Evolutionary conservation across 306 rosid species (phyloP).

Genomic region (Quercus rubra): DNA sequence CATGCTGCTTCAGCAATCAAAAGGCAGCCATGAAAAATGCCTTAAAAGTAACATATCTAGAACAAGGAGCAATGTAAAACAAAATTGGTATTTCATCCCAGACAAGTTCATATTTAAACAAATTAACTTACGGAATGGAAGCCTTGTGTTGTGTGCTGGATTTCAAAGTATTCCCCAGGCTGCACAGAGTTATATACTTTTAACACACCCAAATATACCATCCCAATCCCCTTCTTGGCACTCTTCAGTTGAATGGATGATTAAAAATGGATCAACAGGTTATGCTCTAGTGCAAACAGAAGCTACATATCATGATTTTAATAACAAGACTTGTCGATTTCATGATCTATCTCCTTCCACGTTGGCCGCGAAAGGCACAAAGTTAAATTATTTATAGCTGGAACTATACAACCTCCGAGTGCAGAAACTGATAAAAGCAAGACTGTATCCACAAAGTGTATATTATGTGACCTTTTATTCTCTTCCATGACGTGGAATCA

Average conservation of each 20-base stretch:
- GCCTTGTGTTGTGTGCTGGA: not conserved
- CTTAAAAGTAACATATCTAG: not conserved
- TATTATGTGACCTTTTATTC: slow-evolving; percentile 40
- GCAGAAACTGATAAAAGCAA: slow-evolving; percentile 29
- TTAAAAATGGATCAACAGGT: not conserved
- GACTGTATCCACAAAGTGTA: slow-evolving; percentile 28
- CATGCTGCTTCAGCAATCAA: not conserved
- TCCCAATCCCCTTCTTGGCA: not conserved
- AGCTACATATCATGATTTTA: not conserved
- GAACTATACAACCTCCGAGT: slow-evolving; percentile 39
- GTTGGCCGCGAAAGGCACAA: slow-evolving; percentile 24
- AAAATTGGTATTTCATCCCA: not conserved
- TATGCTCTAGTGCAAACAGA: no score
- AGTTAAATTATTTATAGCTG: not conserved
- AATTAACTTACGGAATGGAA: not conserved
- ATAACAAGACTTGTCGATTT: slow-evolving; percentile 13
- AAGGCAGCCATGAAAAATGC: not conserved
- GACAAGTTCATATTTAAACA: not conserved
- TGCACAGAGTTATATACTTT: not conserved
- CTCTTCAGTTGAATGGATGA: not conserved
- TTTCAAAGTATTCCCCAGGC: not conserved
- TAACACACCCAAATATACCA: not conserved
- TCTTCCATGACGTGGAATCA: slow-evolving; percentile 20
- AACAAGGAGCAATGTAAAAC: not conserved
- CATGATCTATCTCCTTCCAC: slow-evolving; percentile 16